A percentile compares a stretch with the other conserved stretches of the same genome.
Evolutionary conservation across 1,139 yeast species (phyloP).

Genomic region (Candida freyschussii): DNA sequence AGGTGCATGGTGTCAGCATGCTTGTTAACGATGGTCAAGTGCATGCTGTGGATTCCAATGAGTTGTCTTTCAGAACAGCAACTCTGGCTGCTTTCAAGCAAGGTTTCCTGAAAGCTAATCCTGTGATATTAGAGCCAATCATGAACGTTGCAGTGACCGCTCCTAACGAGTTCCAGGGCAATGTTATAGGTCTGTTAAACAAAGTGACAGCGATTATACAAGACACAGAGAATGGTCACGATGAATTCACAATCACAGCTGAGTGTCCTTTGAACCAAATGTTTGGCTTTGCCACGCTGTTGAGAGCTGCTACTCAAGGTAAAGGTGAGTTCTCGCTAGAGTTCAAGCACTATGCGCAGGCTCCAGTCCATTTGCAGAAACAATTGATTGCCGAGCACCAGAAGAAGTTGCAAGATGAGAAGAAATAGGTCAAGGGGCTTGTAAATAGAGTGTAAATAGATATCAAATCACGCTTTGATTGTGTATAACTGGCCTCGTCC

Average conservation of each 20-base stretch:
- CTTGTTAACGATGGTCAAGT: slow-evolving; percentile 95
- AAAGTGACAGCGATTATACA: slow-evolving; percentile 88
- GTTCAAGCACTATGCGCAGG: slow-evolving; percentile 87
- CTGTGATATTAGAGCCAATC: slow-evolving; percentile 91
- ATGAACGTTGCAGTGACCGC: slow-evolving; percentile 93
- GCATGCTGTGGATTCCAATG: slow-evolving; percentile 96
- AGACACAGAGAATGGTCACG: slow-evolving; percentile 91
- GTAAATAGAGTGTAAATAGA: background rate
- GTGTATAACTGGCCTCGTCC: too few relatives aligned
- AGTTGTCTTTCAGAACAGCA: slow-evolving; percentile 90
- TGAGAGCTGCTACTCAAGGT: slow-evolving; percentile 98
- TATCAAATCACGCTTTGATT: too few relatives aligned
- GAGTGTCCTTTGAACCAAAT: slow-evolving; percentile 92
- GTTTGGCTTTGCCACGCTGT: slow-evolving; percentile 94
- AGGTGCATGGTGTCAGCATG: slow-evolving; percentile 90
- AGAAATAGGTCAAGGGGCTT: slow-evolving; percentile 14
- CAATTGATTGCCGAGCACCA: slow-evolving; percentile 83
- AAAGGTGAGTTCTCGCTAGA: slow-evolving; percentile 97
- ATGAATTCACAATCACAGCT: slow-evolving; percentile 89
- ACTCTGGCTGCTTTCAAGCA: slow-evolving; percentile 89
- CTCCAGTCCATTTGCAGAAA: slow-evolving; percentile 85
- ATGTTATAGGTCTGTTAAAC: slow-evolving; percentile 85
- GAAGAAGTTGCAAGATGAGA: slow-evolving; percentile 34
- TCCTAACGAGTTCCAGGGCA: slow-evolving; percentile 94
- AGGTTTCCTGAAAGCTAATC: slow-evolving; percentile 79